Conservation (phyloP, 75 land plant species). For the Larix kaempferi region DNA sequence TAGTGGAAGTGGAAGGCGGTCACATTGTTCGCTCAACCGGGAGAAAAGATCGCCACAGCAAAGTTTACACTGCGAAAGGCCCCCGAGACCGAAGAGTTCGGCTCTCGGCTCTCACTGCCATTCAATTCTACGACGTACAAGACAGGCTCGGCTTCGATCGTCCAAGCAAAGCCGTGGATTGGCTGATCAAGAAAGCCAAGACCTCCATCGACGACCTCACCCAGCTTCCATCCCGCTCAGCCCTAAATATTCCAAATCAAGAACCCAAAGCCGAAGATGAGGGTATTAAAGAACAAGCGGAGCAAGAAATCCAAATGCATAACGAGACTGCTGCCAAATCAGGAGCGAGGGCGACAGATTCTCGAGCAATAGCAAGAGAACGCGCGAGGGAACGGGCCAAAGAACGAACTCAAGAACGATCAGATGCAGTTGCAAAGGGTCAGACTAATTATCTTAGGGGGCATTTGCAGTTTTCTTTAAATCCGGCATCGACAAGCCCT, state of each 20-base stretch:
- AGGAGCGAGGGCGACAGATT: constrained; percentile 4
- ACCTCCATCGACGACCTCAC: constrained; percentile 65
- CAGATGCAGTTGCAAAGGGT: background rate
- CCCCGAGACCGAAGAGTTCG: constrained; percentile 74
- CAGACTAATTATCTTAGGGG: too few relatives aligned
- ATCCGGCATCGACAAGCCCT: background rate
- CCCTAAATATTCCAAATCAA: background rate
- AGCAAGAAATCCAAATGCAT: too few relatives aligned
- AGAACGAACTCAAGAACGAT: constrained; percentile 15
- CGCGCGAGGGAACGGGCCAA: constrained; percentile 35
- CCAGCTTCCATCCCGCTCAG: constrained; percentile 24
- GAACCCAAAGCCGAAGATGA: background rate
- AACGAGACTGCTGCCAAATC: background rate
- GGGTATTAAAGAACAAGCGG: too few relatives aligned
- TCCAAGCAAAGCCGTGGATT: constrained; percentile 85
- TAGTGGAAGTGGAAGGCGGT: constrained; percentile 66
- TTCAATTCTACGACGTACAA: constrained; percentile 83
- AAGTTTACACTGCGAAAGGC: constrained; percentile 74
- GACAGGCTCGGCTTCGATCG: constrained; percentile 77
- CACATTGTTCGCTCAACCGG: constrained; percentile 64
- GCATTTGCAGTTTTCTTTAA: too few relatives aligned
- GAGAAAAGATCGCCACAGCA: constrained; percentile 72
- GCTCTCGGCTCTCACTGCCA: constrained; percentile 75
- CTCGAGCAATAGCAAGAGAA: constrained; percentile 29
- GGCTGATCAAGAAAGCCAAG: constrained; percentile 76